Percentiles rank a stretch among this genome's conserved stretches.
Conservation (phyloP, 257 asterid genomes). For the Ilex aquifolium region DNA sequence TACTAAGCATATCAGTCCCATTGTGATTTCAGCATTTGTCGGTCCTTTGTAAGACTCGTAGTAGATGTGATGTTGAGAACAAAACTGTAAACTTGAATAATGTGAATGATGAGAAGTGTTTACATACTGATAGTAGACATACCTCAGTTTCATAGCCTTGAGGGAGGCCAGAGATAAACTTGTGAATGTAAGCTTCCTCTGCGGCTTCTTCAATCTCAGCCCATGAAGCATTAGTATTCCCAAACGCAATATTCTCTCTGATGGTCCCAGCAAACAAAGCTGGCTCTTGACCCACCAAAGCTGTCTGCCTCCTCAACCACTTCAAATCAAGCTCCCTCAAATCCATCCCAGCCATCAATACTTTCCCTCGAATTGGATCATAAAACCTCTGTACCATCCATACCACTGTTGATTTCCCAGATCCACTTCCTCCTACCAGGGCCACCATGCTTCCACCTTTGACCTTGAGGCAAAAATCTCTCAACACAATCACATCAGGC, state of each 20-base stretch:
- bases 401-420: slow-evolving; percentile 75
- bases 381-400: slow-evolving; percentile 81
- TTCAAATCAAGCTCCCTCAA: slow-evolving; percentile 57
- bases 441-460: slow-evolving; percentile 66
- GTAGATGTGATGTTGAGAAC: no score
- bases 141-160: slow-evolving; percentile 91
- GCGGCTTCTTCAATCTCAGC: slow-evolving; percentile 79
- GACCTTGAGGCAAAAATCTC: slow-evolving; percentile 50
- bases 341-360: slow-evolving; percentile 57
- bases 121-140: not conserved
- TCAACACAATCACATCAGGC: slow-evolving; percentile 42
- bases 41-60: no score
- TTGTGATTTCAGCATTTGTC: no score
- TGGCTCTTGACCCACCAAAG: slow-evolving; percentile 83
- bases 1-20: no score
- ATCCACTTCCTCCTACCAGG: slow-evolving; percentile 80
- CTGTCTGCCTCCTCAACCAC: slow-evolving; percentile 65
- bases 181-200: slow-evolving; percentile 68
- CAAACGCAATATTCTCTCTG: slow-evolving; percentile 70
- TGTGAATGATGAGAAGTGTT: no score
- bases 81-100: no score
- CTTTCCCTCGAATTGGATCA: slow-evolving; percentile 61
- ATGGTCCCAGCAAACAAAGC: slow-evolving; percentile 74
- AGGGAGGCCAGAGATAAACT: slow-evolving; percentile 72
- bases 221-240: slow-evolving; percentile 60